Conservation (phyloP, 352 stramenopile species). For the Sclerospora graminicola region DNA sequence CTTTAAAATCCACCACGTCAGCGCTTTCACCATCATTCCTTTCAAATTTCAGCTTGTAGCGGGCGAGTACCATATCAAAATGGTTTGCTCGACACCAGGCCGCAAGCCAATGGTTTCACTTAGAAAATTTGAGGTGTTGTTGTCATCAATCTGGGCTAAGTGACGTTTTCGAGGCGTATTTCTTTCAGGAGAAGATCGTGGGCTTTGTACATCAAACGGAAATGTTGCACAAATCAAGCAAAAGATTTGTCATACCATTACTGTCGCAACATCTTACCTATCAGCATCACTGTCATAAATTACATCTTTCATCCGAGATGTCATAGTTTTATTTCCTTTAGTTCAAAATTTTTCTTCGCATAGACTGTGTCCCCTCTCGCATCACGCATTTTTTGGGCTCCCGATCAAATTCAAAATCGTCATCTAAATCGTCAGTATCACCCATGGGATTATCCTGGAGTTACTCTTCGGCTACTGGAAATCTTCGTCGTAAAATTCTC, state of each 20-base stretch:
- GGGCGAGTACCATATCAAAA: slow-evolving; percentile 82
- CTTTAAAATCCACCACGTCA: slow-evolving; percentile 69
- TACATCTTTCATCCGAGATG: slow-evolving; percentile 46
- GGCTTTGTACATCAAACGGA: slow-evolving; percentile 17
- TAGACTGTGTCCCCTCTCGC: slow-evolving; percentile 24
- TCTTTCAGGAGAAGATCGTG: slow-evolving; percentile 70
- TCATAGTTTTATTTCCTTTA: slow-evolving; percentile 35
- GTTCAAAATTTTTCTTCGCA: slow-evolving; percentile 40
- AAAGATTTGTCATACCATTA: neutral
- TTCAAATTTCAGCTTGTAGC: slow-evolving; percentile 31
- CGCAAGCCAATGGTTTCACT: slow-evolving; percentile 82
- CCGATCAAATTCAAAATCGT: slow-evolving; percentile 86
- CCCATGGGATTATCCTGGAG: slow-evolving; percentile 62
- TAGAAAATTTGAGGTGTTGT: slow-evolving; percentile 73
- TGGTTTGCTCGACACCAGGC: slow-evolving; percentile 79
- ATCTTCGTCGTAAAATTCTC: slow-evolving; percentile 74
- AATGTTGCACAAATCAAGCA: slow-evolving; percentile 1
- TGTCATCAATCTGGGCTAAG: slow-evolving; percentile 38
- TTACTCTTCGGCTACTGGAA: slow-evolving; percentile 47
- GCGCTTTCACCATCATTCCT: slow-evolving; percentile 24
- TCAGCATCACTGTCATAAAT: slow-evolving; percentile 69
- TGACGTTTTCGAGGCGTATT: slow-evolving; percentile 35
- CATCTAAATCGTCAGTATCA: slow-evolving; percentile 72
- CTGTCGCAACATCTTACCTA: slow-evolving; percentile 32
- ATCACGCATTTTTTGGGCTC: slow-evolving; percentile 48